Conservation (phyloP, 1,139 yeast genomes). For the Blastobotrys raffinosifermentans region DNA sequence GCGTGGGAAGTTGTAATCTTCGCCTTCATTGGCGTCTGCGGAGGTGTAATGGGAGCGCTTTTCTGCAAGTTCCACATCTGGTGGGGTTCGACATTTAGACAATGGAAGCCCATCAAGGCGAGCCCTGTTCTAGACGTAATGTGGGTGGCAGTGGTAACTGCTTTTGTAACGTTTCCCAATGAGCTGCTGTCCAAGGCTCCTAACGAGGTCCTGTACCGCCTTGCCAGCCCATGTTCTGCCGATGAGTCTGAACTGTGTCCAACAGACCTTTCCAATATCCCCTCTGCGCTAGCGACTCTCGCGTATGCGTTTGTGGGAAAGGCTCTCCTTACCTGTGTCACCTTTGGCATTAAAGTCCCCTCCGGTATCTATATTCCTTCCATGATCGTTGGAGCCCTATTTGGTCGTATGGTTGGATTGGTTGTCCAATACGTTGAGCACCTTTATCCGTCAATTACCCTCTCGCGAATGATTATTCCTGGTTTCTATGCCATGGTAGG, state of each 20-base stretch:
- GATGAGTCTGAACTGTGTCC: slow-evolving; percentile 39
- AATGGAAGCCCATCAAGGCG: slow-evolving; percentile 32
- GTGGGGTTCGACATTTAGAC: slow-evolving; percentile 46
- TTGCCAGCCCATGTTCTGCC: slow-evolving; percentile 47
- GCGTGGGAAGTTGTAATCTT: slow-evolving; percentile 43
- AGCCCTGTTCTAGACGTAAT: slow-evolving; percentile 48
- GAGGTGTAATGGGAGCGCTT: slow-evolving; percentile 53
- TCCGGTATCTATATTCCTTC: slow-evolving; percentile 66
- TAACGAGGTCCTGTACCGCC: slow-evolving; percentile 46
- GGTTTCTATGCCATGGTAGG: slow-evolving; percentile 64
- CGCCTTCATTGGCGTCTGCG: slow-evolving; percentile 47
- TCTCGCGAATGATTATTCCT: slow-evolving; percentile 30
- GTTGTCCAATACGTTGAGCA: slow-evolving; percentile 40
- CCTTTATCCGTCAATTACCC: slow-evolving; percentile 12
- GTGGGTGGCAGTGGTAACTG: slow-evolving; percentile 44
- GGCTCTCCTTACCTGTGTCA: slow-evolving; percentile 44
- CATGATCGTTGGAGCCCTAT: slow-evolving; percentile 62
- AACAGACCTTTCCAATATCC: slow-evolving; percentile 28
- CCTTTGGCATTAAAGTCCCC: slow-evolving; percentile 60
- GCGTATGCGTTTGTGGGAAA: slow-evolving; percentile 44
- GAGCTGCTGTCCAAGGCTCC: slow-evolving; percentile 50
- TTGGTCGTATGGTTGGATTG: slow-evolving; percentile 52
- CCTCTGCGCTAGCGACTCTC: slow-evolving; percentile 37
- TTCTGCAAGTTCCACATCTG: slow-evolving; percentile 45
- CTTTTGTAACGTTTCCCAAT: slow-evolving; percentile 46